Conservation (phyloP, 768 basidiomycete species). For the Trametes sanguinea region DNA sequence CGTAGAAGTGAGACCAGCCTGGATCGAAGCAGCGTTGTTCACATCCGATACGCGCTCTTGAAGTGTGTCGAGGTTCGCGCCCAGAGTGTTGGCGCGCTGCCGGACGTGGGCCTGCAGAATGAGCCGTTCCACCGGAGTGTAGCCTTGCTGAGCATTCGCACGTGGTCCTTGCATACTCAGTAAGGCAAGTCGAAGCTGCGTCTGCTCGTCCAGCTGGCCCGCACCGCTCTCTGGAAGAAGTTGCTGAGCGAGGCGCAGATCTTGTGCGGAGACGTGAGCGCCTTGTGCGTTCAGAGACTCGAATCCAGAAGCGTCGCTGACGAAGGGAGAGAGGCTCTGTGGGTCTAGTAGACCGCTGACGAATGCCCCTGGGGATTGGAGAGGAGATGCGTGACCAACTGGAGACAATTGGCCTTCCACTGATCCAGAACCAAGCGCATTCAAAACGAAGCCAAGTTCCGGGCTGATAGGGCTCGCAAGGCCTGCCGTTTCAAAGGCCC, state of each 20-base stretch:
- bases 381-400: constrained; percentile 11
- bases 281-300: constrained; percentile 18
- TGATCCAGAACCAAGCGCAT: constrained; percentile 6
- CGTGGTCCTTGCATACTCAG: constrained; percentile 15
- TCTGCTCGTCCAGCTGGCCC: constrained; percentile 4
- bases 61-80: constrained; percentile 35
- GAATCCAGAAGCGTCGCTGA: neutral
- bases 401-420: constrained; percentile 3
- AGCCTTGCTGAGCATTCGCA: constrained; percentile 50
- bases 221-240: neutral
- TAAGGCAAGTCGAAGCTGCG: constrained; percentile 25
- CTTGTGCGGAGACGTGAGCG: constrained; percentile 10
- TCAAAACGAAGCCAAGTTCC: constrained; percentile 14
- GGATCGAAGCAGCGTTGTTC: neutral
- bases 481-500: constrained; percentile 24
- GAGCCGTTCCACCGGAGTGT: constrained; percentile 68
- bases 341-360: neutral
- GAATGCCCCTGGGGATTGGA: constrained; percentile 8
- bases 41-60: constrained; percentile 1
- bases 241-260: constrained; percentile 13
- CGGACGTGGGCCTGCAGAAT: constrained; percentile 58
- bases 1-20: neutral
- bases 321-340: neutral
- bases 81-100: constrained; percentile 20
- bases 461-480: constrained; percentile 14